Evolutionary conservation across 75 land plant species (phyloP), one percentile per base, ranked within the genome.

Genomic region (Ceratopteris richardii): DNA sequence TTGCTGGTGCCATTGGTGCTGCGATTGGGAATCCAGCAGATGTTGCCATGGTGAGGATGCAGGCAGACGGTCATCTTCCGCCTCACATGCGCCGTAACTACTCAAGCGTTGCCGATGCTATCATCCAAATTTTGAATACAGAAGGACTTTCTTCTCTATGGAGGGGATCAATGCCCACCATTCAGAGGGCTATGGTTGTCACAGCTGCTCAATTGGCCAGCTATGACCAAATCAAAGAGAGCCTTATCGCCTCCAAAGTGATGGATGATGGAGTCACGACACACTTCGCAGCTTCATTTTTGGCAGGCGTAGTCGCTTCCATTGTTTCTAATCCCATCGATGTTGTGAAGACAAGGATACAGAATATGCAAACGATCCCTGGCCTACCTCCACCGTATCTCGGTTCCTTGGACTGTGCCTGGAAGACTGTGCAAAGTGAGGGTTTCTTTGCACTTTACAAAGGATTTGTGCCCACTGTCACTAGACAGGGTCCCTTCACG

Each of bases 151-250:
- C 39, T 0, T 29, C 67, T 1, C 61, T 68, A 25, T 68, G 67
- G 67, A 51, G 64, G 7, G 71, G 67, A 1, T 65, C 67, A 18
- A 21, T 29, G 27, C 67, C 67, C 29, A 65, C 67, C n/a, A 28
- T 65, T 2, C 67, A 56, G 16, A 31, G 66, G 27, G 66, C 71
- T 14, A 68, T 68, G 71, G 29, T 68, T 16, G 71, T 68, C 43
- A 68, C 71, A 20, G 71, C 71, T 10, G 66, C 71, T n/a, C 68
- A 62, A 44, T 68, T 68, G 6, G 71, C 71, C 19, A 68, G 70
- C 23, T 68, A 68, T 56, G 71, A 68, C 24, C 71, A 68, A 19
- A 27, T 17, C 18, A 63, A 63, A 29, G 65, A 50, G 55, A 20
- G 17, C 3, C 57, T 63, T 10, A 23, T 61, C 17, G 26, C 25